Evolutionary conservation across 2,329 filamentous ascomycete genomes (phyloP), one percentile per base, ranked within the genome.

Genomic region (Neonectria sp.): DNA sequence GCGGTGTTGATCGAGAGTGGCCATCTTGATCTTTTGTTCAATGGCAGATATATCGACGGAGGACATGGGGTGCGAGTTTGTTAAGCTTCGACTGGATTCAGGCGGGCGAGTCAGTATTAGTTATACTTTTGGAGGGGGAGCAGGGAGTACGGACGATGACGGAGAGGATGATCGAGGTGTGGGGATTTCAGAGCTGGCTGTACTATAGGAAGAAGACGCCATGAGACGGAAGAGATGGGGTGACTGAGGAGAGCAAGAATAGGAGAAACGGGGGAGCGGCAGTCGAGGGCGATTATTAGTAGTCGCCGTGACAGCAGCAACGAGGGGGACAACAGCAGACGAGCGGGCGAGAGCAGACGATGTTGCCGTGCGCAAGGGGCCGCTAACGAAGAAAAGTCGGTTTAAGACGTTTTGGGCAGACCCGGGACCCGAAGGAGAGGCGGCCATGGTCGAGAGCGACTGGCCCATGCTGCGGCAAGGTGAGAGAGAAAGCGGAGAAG

Each of bases 11-110:
- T 91, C 89, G 57, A 91, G 85, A 63, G 86, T 81, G 62, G 89
- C 84, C 82, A 88, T 86, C 76, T 87, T 89, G 86, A 91, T 89
- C 71, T 84, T 82, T 73, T 89, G 83, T 81, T 90, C 86, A 70
- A 91, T 87, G 71, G 86, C 84, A 49, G 82, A 71, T 66, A 90
- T 81, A 78, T 91, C 87, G 76, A 90, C 81, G 60, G 85, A 81
- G 71, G 86, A 86, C 82, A 89, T 84, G 70, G 87, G 87, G 75
- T 89, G 88, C 70, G 86, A 82, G 69, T 84, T 79, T 59, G 86
- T 85, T 71, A 87, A 82, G 67, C 85, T 84, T 72, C 86, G 83
- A 75, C 82, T 81, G 66, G 84, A 87, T 52, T 74, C 85, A 86
- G 71, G 85, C 80, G 75, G 83, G 84, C 81, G 86, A 85, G 76